Evolutionary conservation across 495 filamentous ascomycete species (phyloP), one percentile per base, ranked within the genome.

Genomic region (Trichoderma parareesei): DNA sequence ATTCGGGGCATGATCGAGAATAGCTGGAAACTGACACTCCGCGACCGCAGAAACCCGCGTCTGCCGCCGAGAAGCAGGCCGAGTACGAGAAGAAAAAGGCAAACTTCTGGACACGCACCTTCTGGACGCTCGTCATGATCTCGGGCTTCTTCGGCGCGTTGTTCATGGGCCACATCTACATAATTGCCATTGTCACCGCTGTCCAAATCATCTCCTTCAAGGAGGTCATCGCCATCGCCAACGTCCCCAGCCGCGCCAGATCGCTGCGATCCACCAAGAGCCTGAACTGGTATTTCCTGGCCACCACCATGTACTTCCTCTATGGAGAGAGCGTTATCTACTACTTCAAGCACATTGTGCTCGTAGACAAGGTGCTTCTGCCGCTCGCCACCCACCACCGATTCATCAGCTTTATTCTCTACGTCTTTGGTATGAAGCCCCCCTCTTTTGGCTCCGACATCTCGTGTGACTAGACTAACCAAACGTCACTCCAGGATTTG

Each of bases 71-170:
- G 40, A 68, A 70, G 37, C 62, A 69, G 49, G 67, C 91, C 72
- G 95, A 97, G 33, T 96, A 93, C 75, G 92, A 97, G 72, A 98
- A 97, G 87, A 99, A 99, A 78, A 96, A 96, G 76, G 88, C 91
- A 76, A 96, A 92, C 71, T 97, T 99, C 83, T 91, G 97, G 69
- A 97, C 92, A 10, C 89, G 95, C 65, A 92, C 94, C 43, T 91
- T 98, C 84, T 99, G 95, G 95, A 97, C 90, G 33, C 87, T 99
- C 60, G 86, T 97, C 69, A 99, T 99, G 95, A 96, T 99, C 70
- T 90, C 80, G 14, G 82, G 82, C 67, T 99, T 99, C 82, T 98
- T 97, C 79, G 83, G 83, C 59, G 85, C 89, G 65, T 85, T 99
- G 79, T 93, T 96, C 74, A 88, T 91, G 57, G 95, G 95, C 44